Evolutionary conservation across 1,284 basidiomycete genomes (phyloP).

Genomic region (Cerrena zonata): DNA sequence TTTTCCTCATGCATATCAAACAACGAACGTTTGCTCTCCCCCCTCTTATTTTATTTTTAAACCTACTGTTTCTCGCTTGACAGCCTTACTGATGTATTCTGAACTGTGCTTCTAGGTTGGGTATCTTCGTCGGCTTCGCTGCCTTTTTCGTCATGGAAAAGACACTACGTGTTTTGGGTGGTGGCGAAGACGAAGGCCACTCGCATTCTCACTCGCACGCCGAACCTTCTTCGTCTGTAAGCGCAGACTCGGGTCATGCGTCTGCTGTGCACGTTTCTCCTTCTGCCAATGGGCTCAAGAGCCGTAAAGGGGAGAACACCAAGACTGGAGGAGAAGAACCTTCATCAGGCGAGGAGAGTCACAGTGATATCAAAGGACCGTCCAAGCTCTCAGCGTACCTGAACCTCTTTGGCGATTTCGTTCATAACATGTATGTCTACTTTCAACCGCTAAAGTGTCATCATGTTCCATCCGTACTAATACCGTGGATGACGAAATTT

Average conservation of each 20-base stretch:
- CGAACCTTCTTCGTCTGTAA: constrained; percentile 40
- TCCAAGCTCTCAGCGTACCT: constrained; percentile 84
- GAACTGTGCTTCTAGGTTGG: constrained; percentile 43
- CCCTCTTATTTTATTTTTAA: neutral
- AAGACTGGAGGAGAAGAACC: constrained; percentile 18
- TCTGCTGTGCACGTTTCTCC: constrained; percentile 31
- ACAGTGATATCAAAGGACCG: constrained; percentile 29
- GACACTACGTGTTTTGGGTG: constrained; percentile 73
- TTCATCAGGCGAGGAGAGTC: constrained; percentile 16
- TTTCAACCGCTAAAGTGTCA: neutral
- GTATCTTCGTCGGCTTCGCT: constrained; percentile 79
- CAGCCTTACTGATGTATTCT: neutral
- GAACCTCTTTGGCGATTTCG: constrained; percentile 86
- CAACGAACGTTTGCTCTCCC: neutral
- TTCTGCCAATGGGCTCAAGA: constrained; percentile 28
- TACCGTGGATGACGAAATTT: neutral
- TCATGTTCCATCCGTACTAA: constrained; percentile 12
- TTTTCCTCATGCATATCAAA: constrained; percentile 1
- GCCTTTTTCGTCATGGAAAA: constrained; percentile 89
- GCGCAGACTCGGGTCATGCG: constrained; percentile 19
- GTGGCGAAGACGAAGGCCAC: constrained; percentile 37
- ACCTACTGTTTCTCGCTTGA: neutral
- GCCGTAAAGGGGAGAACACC: constrained; percentile 23
- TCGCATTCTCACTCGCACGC: constrained; percentile 48
- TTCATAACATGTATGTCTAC: constrained; percentile 70